A percentile compares a stretch with the other conserved stretches of the same genome.
These are phyloP conservation scores for Discostella pseudostelligera DNA, from an alignment of 108 stramenopile genomes.

Conservation along the genomic window DNA sequence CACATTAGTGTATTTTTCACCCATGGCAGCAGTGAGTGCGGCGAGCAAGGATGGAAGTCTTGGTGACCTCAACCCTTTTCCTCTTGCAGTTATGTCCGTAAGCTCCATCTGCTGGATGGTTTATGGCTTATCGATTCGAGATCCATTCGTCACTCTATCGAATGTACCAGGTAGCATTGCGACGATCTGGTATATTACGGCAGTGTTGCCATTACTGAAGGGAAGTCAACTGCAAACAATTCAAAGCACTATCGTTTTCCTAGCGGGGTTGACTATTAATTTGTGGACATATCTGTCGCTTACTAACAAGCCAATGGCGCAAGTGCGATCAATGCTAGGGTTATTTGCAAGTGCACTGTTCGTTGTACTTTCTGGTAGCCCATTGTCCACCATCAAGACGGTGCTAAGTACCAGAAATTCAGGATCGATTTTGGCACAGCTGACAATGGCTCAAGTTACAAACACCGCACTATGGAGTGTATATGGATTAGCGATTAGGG, in stretches of 20 bases:
- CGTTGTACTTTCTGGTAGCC: constrained; percentile 47
- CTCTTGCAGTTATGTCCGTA: constrained; percentile 53
- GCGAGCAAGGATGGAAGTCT: constrained; percentile 25
- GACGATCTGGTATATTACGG: constrained; percentile 46
- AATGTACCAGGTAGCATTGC: constrained; percentile 49
- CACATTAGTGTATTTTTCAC: constrained; percentile 50
- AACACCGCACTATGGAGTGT: constrained; percentile 59
- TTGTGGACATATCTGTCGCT: constrained; percentile 53
- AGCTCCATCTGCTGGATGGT: constrained; percentile 49
- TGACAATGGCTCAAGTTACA: constrained; percentile 51
- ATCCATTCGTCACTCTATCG: constrained; percentile 50
- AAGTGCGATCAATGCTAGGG: constrained; percentile 37
- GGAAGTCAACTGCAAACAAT: constrained; percentile 25
- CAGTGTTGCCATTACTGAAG: constrained; percentile 27
- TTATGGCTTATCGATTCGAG: constrained; percentile 47
- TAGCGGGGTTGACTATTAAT: constrained; percentile 36
- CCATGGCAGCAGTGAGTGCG: constrained; percentile 37
- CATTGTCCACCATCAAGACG: constrained; percentile 46
- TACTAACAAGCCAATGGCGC: constrained; percentile 29
- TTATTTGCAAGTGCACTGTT: constrained; percentile 50
- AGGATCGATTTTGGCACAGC: constrained; percentile 38
- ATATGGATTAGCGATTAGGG: constrained; percentile 52
- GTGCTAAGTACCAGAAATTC: constrained; percentile 43
- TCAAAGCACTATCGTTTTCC: constrained; percentile 29
- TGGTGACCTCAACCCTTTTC: constrained; percentile 48